A percentile compares a stretch with the other conserved stretches of the same genome.
phyloP scores from a whole-genome alignment of 176 grass and related monocot genomes.

The Zoysia japonica region DNA sequence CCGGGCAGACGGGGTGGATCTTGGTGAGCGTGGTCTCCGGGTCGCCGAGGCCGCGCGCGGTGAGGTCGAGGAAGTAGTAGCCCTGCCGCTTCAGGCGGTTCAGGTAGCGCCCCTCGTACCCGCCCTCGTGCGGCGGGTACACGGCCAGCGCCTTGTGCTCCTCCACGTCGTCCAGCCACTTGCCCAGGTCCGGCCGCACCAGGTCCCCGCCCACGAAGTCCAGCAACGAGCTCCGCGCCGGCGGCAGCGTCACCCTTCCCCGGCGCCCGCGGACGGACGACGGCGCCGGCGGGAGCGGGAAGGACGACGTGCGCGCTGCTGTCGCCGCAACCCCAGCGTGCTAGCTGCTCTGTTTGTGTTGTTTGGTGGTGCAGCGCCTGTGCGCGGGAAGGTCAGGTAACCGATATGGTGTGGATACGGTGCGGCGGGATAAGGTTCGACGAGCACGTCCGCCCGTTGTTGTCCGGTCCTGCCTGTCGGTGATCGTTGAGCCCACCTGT shows the following conservation, averaged over 20 bases:
- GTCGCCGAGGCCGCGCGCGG: slow-evolving; percentile 83
- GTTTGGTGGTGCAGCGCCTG: too few species aligned
- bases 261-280: background rate
- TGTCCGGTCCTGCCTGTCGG: too few species aligned
- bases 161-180: slow-evolving; percentile 85
- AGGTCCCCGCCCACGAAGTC: slow-evolving; percentile 86
- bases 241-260: slow-evolving; percentile 16
- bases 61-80: slow-evolving; percentile 83
- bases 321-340: background rate
- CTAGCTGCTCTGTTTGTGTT: too few species aligned
- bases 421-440: too few species aligned
- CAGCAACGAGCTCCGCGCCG: slow-evolving; percentile 31
- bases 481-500: too few species aligned
- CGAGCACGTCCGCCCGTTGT: too few species aligned
- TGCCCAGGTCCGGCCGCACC: slow-evolving; percentile 65
- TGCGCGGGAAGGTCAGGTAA: too few species aligned
- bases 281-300: slow-evolving; percentile 39
- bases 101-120: slow-evolving; percentile 93
- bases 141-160: slow-evolving; percentile 84
- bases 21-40: slow-evolving; percentile 86
- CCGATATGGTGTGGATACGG: too few species aligned
- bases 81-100: slow-evolving; percentile 79
- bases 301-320: slow-evolving; percentile 39
- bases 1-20: slow-evolving; percentile 91
- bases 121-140: slow-evolving; percentile 92